Percentiles rank a stretch among this genome's conserved stretches.
phyloP scores from a whole-genome alignment of 2,329 filamentous ascomycete genomes.

The Nigrospora sphaerica region DNA sequence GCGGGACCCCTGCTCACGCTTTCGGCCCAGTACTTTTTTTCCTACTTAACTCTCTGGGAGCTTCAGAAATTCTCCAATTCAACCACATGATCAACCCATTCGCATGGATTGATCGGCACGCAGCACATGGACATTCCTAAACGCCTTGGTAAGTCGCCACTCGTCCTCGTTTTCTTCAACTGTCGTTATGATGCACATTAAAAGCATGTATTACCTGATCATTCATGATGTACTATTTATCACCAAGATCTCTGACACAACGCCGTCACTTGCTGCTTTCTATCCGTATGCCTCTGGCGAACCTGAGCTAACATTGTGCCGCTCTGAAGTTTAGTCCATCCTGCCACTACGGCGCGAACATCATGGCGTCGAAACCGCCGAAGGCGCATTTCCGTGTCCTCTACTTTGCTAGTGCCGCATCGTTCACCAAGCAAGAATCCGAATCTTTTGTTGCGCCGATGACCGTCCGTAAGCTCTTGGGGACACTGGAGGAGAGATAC shows the following conservation, averaged over 20 bases:
- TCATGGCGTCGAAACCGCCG: slow-evolving; percentile 35
- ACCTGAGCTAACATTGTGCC: slow-evolving; percentile 3
- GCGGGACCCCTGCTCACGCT: no score
- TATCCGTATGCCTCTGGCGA: not conserved
- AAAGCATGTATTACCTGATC: slow-evolving; percentile 55
- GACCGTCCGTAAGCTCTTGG: slow-evolving; percentile 54
- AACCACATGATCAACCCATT: no score
- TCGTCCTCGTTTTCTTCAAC: not conserved
- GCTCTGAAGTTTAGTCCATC: not conserved
- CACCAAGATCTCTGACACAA: slow-evolving; percentile 66
- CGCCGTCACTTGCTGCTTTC: slow-evolving; percentile 7
- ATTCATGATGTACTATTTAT: slow-evolving; percentile 51
- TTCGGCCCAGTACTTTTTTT: no score
- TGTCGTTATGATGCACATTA: slow-evolving; percentile 40
- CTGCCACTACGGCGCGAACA: slow-evolving; percentile 18
- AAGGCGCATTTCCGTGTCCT: slow-evolving; percentile 68
- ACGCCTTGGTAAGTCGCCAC: slow-evolving; percentile 9
- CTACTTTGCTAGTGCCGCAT: slow-evolving; percentile 72
- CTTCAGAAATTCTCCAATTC: no score
- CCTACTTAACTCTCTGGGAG: no score
- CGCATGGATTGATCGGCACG: no score
- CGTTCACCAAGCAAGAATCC: slow-evolving; percentile 60
- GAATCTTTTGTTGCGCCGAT: slow-evolving; percentile 64
- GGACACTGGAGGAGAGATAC: slow-evolving; percentile 61
- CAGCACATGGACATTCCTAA: no score